A percentile compares a stretch with the other conserved stretches of the same genome.
phyloP scores from a whole-genome alignment of 2,329 filamentous ascomycete species.

The Diaporthe batatas region DNA sequence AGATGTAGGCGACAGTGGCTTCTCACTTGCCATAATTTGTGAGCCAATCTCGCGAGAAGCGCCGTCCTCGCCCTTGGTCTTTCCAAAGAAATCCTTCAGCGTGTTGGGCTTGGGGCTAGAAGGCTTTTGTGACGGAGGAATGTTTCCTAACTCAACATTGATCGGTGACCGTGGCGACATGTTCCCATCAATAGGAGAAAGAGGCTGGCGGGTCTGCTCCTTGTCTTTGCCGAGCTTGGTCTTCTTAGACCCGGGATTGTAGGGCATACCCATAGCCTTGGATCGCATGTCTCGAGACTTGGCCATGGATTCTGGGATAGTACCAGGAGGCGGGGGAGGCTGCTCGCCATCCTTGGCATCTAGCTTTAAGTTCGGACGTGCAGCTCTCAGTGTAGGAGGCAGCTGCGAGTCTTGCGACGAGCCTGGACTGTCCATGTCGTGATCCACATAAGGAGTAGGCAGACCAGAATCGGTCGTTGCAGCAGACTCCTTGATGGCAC shows the following conservation, averaged over 20 bases:
- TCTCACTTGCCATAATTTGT: not conserved
- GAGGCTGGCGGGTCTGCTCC: conserved; percentile 10
- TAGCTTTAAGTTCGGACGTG: conserved; percentile 15
- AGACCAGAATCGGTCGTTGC: not conserved
- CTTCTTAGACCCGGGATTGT: conserved; percentile 11
- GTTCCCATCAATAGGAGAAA: conserved; percentile 16
- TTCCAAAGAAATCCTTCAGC: conserved; percentile 3
- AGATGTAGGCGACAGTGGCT: conserved; percentile 1
- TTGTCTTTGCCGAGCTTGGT: conserved; percentile 7
- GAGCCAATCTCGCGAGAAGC: not conserved
- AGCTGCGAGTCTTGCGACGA: not conserved
- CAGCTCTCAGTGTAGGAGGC: not conserved
- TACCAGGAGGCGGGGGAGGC: not conserved
- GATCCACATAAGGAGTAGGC: not conserved
- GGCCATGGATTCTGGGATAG: not conserved
- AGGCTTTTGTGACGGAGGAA: conserved; percentile 1
- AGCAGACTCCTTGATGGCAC: not conserved
- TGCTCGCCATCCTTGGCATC: not conserved
- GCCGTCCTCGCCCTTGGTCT: conserved; percentile 19
- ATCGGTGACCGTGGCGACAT: not conserved
- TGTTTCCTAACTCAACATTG: not conserved
- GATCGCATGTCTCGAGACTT: not conserved
- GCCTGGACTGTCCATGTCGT: not conserved
- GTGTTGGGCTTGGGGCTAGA: conserved; percentile 12
- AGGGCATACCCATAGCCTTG: not conserved